Evolutionary conservation across 78 protist genomes (phyloP).

Genomic region (Dictyostelium capitatum): DNA sequence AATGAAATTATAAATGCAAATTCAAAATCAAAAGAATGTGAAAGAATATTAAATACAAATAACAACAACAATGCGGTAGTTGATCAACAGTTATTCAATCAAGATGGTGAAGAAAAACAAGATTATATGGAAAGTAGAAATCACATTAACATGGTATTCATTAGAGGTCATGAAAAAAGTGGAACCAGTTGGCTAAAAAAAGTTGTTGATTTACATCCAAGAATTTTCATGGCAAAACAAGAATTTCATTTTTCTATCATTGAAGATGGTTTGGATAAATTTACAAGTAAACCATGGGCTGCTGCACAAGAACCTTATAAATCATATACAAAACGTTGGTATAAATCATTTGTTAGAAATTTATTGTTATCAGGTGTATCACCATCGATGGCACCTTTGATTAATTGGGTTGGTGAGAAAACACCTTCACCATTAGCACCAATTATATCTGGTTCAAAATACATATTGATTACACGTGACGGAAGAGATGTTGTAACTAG

Average conservation of each 20-base stretch:
- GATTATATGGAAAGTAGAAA: constrained; percentile 12
- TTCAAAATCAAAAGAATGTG: constrained; percentile 15
- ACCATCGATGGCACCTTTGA: constrained; percentile 44
- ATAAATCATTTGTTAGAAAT: constrained; percentile 59
- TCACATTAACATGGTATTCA: constrained; percentile 52
- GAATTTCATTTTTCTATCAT: constrained; percentile 70
- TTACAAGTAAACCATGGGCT: constrained; percentile 51
- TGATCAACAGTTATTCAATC: neutral
- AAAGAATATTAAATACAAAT: neutral
- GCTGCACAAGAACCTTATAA: constrained; percentile 55
- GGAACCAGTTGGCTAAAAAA: constrained; percentile 76
- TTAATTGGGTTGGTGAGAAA: constrained; percentile 70
- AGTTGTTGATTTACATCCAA: constrained; percentile 53
- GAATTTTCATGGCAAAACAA: constrained; percentile 34
- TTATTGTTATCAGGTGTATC: constrained; percentile 60
- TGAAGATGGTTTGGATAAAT: constrained; percentile 59
- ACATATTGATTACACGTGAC: constrained; percentile 55
- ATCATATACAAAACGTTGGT: constrained; percentile 45
- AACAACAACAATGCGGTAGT: neutral
- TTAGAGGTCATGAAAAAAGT: constrained; percentile 73
- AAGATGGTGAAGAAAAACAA: constrained; percentile 12
- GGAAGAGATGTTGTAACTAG: constrained; percentile 63
- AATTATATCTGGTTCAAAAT: constrained; percentile 55
- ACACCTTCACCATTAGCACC: constrained; percentile 75
- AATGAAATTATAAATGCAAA: constrained; percentile 18